Base-by-base conservation (phyloP, 495 filamentous ascomycete species). In the Parathielavia appendiculata region DNA sequence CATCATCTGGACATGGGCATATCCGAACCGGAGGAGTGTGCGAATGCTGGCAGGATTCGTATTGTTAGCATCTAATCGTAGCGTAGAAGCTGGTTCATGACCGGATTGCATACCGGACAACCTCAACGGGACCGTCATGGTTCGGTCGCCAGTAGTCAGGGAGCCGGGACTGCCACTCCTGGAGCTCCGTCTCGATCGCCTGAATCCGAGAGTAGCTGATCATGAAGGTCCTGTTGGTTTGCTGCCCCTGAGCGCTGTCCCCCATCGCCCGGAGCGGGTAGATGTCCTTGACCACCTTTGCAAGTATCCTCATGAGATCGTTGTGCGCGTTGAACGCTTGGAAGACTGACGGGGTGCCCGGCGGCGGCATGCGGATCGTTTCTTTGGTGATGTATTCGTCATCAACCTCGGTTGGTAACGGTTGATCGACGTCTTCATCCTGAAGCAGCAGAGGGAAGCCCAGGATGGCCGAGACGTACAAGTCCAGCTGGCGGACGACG, bases 371-470 rank as follows among this genome's bases (percentile, higher is more conserved):
- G 32, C 79, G 66, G 58, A 98, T 91, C 32, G 78, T 82, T 26
- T 88, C 81, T 52, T 81, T 76, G 13, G 90, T 96, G 58, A 97
- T 95, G 69, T 83, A 95, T 54, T 96, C 88, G 65, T 95, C 91
- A 62, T 97, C 90, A n/a, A 96, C 79, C 57, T 91, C 86, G 51
- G 84, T 71, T 9, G 92, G 92, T 43, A 87, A 81, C 56, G 90
- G 88, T 69, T 97, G 92, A 67, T 97, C 92, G 61, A 97, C 86
- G 65, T 97, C 92, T 49, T 96, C 90, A 51, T 90, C 85, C 61
- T 83, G 88, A 40, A 97, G 78, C 69, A 92, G 87, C 55, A 88
- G 77, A 1, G 92, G 92, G 26, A 97, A 82, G 13, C 92, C 92
- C 17, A 97, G 75, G 48, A 96, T 74, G 7, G 91, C 91, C 52